Evolutionary conservation across 1,284 basidiomycete species (phyloP).

Genomic region (Apiotrichum montevideense): DNA sequence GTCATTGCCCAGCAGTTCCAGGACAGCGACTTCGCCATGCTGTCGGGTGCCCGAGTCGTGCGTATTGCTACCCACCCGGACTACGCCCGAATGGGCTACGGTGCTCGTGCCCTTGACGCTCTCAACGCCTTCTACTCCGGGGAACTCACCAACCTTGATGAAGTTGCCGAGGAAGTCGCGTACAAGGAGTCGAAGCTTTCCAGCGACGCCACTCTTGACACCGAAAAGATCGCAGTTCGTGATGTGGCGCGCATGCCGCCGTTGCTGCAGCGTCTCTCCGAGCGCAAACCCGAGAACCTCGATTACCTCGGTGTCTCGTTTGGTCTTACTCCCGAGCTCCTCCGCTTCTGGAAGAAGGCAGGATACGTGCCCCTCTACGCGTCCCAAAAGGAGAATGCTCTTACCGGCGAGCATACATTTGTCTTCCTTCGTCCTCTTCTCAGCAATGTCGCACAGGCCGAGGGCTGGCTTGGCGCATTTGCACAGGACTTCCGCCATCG

Average conservation of each 20-base stretch:
- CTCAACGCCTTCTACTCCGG: slow-evolving; percentile 89
- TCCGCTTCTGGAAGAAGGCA: slow-evolving; percentile 94
- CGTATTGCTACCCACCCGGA: slow-evolving; percentile 96
- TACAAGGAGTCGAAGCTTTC: slow-evolving; percentile 3
- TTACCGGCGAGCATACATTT: slow-evolving; percentile 95
- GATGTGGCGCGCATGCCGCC: slow-evolving; percentile 80
- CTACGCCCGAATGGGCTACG: slow-evolving; percentile 96
- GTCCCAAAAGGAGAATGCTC: slow-evolving; percentile 85
- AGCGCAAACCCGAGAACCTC: slow-evolving; percentile 80
- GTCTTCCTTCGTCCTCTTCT: slow-evolving; percentile 80
- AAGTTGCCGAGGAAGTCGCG: slow-evolving; percentile 43
- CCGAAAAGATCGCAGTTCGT: slow-evolving; percentile 69
- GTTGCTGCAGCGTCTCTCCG: slow-evolving; percentile 81
- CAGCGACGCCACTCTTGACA: slow-evolving; percentile 54
- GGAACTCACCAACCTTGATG: slow-evolving; percentile 84
- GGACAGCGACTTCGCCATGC: slow-evolving; percentile 84
- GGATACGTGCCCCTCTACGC: slow-evolving; percentile 89
- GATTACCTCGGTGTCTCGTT: slow-evolving; percentile 97
- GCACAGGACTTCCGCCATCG: slow-evolving; percentile 86
- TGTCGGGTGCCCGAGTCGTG: slow-evolving; percentile 88
- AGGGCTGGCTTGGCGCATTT: slow-evolving; percentile 83
- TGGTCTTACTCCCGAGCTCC: slow-evolving; percentile 79
- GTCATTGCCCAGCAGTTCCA: slow-evolving; percentile 86
- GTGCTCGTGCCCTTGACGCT: slow-evolving; percentile 79
- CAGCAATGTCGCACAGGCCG: slow-evolving; percentile 52